Conservation (phyloP, 257 asterid species). For the Coffea eugenioides region DNA sequence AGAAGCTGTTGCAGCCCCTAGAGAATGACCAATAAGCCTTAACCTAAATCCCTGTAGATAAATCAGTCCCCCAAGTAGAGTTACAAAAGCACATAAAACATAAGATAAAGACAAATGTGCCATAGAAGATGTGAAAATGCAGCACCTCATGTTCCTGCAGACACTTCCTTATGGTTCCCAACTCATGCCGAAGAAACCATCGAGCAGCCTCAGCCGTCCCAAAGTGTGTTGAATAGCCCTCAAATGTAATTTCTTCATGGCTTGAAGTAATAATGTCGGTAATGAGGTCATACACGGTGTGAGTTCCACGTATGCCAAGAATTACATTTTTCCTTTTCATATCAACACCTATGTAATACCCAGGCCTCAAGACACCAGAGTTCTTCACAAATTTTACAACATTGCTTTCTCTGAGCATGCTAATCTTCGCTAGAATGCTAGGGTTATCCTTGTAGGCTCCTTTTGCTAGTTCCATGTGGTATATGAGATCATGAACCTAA, state of each 20-base stretch:
- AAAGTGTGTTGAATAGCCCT: conserved; percentile 85
- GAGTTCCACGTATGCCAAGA: conserved; percentile 97
- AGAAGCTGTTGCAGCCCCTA: conserved; percentile 91
- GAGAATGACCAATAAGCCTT: conserved; percentile 99
- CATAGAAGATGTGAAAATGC: conserved; percentile 5
- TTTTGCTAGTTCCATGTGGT: conserved; percentile 81
- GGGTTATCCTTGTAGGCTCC: conserved; percentile 79
- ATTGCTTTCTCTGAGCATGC: conserved; percentile 83
- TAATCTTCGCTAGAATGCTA: conserved; percentile 62
- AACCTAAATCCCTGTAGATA: conserved; percentile 93
- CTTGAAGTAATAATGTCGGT: conserved; percentile 81
- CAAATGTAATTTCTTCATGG: conserved; percentile 71
- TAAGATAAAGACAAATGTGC: conserved; percentile 7
- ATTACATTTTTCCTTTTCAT: conserved; percentile 68
- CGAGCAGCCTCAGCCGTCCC: conserved; percentile 97
- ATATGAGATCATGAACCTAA: conserved; percentile 84
- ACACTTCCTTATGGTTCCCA: conserved; percentile 64
- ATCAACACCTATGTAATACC: conserved; percentile 82
- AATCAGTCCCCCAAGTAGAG: conserved; percentile 41
- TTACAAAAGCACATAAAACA: not conserved
- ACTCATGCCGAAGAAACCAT: conserved; percentile 79
- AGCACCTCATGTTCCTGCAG: conserved; percentile 78
- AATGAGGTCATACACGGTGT: conserved; percentile 73
- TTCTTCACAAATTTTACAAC: conserved; percentile 66
- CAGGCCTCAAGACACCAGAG: conserved; percentile 86